Evolutionary conservation across 345 rosid genomes (phyloP), one percentile per base, ranked within the genome.

Genomic region (Populus nigra): DNA sequence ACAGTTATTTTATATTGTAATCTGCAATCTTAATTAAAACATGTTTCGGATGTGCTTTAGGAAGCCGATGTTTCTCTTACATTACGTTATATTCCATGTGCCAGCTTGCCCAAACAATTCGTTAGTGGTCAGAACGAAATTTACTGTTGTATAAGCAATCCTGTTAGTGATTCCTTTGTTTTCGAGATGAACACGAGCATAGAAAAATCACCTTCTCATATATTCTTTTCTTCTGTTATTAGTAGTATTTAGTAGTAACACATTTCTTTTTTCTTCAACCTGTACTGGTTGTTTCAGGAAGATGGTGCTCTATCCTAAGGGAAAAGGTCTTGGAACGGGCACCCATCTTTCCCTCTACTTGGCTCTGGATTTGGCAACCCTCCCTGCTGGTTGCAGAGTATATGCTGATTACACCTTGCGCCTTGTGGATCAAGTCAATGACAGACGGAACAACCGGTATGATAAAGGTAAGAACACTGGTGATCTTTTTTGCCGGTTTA

Each of bases 301-400:
- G 71, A 75, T 75, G 5, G 43, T 29, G 63, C 47, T 75, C 29
- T 49, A 65, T 66, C 78, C 78, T 3, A 66, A 29, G 49, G 63
- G 70, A 35, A 49, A 49, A 1, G 65, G 5, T 18, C 0, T 1
- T 22, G 45, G 57, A 66, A 8, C 10, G 5, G 71, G 47, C 38
- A 66, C 63, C 33, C 23, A 67, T 17, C 5, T 67, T 39, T 67
- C 72, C n/a, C 9, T 75, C 5, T 50, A 33, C 36, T 15, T 75
- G 72, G 72, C 23, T 11, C 36, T 66, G 63, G 71, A 75, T 67
- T 25, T 47, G 22, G 23, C 33, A 27, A 25, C 57, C 73, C 36
- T 27, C 27, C 29, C 25, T 63, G 12, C 71, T 17, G 25, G 43
- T 70, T 33, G 7, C 27, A 76, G 29, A 67, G 22, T 67, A 35